phyloP scores from a whole-genome alignment of 306 rosid species.

The Cucumis melo region DNA sequence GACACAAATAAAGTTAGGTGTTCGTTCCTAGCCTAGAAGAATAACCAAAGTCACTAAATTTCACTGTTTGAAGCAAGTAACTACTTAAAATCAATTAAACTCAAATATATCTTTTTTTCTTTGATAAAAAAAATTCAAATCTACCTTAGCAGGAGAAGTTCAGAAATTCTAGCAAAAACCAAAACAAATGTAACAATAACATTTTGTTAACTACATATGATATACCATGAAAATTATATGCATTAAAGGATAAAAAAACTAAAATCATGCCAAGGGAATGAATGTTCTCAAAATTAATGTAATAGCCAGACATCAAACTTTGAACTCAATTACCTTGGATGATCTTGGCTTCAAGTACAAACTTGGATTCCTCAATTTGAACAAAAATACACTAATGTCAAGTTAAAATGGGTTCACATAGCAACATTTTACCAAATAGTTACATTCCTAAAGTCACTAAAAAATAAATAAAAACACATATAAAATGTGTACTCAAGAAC shows the following conservation, averaged over 20 bases:
- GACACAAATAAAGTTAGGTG: not conserved
- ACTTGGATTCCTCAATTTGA: too few relatives aligned
- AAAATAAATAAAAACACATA: too few relatives aligned
- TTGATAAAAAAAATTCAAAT: not conserved
- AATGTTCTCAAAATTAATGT: not conserved
- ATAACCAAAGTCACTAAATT: not conserved
- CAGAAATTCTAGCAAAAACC: not conserved
- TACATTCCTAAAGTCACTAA: too few relatives aligned
- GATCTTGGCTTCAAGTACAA: too few relatives aligned
- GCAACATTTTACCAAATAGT: too few relatives aligned
- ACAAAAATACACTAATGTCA: too few relatives aligned
- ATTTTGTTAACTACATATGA: not conserved
- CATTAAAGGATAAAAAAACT: not conserved
- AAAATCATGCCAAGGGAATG: not conserved
- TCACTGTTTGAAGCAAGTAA: not conserved
- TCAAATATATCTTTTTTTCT: not conserved
- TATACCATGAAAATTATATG: not conserved
- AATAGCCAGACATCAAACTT: not conserved
- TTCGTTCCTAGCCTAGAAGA: not conserved
- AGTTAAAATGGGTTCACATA: too few relatives aligned
- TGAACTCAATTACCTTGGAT: too few relatives aligned
- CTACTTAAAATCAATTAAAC: not conserved
- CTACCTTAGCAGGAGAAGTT: not conserved
- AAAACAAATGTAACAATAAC: not conserved
- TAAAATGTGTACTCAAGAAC: too few relatives aligned